A percentile compares a stretch with the other conserved stretches of the same genome.
Conservation (phyloP, 2,329 filamentous ascomycete species). For the Rhytidhysteron rufulum region DNA sequence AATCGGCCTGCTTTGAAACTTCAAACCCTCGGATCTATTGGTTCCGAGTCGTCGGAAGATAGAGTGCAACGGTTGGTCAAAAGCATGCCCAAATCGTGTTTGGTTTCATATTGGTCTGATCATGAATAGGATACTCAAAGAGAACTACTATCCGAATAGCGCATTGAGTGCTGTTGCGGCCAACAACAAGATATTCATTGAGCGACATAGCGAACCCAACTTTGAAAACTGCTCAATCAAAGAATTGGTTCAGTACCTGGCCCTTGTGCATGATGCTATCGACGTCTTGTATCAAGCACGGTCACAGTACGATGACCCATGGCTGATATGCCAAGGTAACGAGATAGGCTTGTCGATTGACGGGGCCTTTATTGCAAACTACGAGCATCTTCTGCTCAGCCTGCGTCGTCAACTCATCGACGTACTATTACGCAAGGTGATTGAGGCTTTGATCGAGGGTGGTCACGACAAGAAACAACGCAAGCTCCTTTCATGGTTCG, state of each 20-base stretch:
- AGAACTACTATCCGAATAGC: slow-evolving; percentile 13
- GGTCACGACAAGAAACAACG: slow-evolving; percentile 30
- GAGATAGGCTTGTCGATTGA: slow-evolving; percentile 28
- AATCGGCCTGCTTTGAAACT: slow-evolving; percentile 18
- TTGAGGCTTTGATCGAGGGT: slow-evolving; percentile 24
- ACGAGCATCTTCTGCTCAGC: slow-evolving; percentile 40
- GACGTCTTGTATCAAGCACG: slow-evolving; percentile 23
- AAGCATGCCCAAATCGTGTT: slow-evolving; percentile 19
- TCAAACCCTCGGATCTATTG: slow-evolving; percentile 17
- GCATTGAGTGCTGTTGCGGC: slow-evolving; percentile 28
- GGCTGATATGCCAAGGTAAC: slow-evolving; percentile 27
- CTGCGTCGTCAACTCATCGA: slow-evolving; percentile 33
- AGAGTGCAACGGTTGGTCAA: slow-evolving; percentile 35
- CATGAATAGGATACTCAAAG: slow-evolving; percentile 25
- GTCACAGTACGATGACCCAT: slow-evolving; percentile 23
- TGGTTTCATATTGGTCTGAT: slow-evolving; percentile 20
- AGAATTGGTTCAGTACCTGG: slow-evolving; percentile 23
- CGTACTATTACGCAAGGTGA: slow-evolving; percentile 23
- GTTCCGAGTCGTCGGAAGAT: slow-evolving; percentile 22
- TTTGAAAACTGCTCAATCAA: slow-evolving; percentile 27
- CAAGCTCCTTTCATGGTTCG: slow-evolving; percentile 35
- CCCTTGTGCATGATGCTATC: slow-evolving; percentile 29
- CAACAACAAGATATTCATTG: slow-evolving; percentile 31
- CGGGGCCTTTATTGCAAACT: slow-evolving; percentile 39
- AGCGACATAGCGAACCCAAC: slow-evolving; percentile 24